A percentile compares a stretch with the other conserved stretches of the same genome.
phyloP scores from a whole-genome alignment of 129 eudicot genomes.

The Logfia minima region DNA sequence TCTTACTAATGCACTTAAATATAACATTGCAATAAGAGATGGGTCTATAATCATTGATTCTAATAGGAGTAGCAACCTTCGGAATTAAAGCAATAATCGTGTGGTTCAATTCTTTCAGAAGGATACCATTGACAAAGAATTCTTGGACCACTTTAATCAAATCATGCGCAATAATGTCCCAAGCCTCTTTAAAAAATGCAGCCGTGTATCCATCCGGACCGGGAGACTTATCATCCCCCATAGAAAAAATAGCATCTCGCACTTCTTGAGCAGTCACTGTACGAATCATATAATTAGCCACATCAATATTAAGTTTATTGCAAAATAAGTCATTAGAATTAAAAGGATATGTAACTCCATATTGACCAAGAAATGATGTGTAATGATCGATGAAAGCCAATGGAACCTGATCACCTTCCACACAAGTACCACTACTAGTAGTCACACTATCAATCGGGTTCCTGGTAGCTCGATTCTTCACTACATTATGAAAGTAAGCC shows the following conservation, averaged over 20 bases:
- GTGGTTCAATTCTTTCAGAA: too few relatives aligned
- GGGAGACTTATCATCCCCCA: neutral
- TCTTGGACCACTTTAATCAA: too few relatives aligned
- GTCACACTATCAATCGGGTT: neutral
- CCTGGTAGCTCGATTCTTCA: neutral
- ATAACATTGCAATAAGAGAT: too few relatives aligned
- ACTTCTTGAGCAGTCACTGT: neutral
- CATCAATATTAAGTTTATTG: neutral
- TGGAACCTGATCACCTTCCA: neutral
- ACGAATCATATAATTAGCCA: neutral
- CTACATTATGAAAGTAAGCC: neutral
- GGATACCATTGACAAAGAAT: too few relatives aligned
- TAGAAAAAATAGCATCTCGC: neutral
- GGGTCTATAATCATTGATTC: too few relatives aligned
- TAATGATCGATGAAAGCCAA: neutral
- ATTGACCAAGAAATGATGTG: neutral
- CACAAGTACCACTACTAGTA: neutral
- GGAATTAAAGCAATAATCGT: too few relatives aligned
- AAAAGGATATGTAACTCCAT: neutral
- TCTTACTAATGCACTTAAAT: too few relatives aligned
- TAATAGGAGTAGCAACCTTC: too few relatives aligned
- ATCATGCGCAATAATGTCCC: too few relatives aligned
- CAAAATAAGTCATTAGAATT: neutral
- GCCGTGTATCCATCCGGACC: neutral
- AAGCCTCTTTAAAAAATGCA: too few relatives aligned